Conservation (phyloP, 2,329 filamentous ascomycete genomes). For the Diaporthe ampelina region DNA sequence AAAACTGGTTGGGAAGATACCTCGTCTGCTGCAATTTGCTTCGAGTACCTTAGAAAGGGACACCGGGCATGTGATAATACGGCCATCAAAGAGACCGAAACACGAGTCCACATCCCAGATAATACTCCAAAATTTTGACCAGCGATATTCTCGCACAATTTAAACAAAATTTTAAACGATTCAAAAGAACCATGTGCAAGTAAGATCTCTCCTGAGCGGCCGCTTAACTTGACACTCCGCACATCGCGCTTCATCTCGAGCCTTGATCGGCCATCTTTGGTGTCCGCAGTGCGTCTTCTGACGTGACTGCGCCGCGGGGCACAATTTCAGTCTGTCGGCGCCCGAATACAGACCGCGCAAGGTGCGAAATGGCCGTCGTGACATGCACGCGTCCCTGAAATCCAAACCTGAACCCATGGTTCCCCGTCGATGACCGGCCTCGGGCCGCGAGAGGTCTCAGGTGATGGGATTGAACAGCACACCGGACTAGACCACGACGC, state of each 20-base stretch:
- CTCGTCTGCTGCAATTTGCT: constrained; percentile 26
- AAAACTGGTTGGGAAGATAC: constrained; percentile 31
- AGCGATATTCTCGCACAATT: neutral
- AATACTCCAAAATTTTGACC: constrained; percentile 16
- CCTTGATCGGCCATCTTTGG: too few relatives aligned
- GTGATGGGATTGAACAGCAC: neutral
- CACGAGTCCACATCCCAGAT: neutral
- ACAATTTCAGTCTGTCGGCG: neutral
- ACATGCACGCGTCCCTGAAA: neutral
- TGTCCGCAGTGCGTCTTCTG: too few relatives aligned
- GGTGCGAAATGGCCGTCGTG: neutral
- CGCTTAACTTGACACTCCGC: neutral
- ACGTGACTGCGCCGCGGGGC: too few relatives aligned
- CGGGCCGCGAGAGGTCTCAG: neutral
- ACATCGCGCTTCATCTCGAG: neutral
- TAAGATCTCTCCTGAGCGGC: too few relatives aligned
- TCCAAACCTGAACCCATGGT: too few relatives aligned
- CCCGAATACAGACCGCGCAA: neutral
- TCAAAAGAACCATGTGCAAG: neutral
- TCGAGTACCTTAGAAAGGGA: constrained; percentile 22
- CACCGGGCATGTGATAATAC: neutral
- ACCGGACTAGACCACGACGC: neutral
- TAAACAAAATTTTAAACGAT: neutral
- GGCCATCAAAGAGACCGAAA: too few relatives aligned
- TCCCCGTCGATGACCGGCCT: neutral